These are phyloP conservation scores for Mycena indigotica DNA, from an alignment of 768 basidiomycete species.

Conservation along the genomic window DNA sequence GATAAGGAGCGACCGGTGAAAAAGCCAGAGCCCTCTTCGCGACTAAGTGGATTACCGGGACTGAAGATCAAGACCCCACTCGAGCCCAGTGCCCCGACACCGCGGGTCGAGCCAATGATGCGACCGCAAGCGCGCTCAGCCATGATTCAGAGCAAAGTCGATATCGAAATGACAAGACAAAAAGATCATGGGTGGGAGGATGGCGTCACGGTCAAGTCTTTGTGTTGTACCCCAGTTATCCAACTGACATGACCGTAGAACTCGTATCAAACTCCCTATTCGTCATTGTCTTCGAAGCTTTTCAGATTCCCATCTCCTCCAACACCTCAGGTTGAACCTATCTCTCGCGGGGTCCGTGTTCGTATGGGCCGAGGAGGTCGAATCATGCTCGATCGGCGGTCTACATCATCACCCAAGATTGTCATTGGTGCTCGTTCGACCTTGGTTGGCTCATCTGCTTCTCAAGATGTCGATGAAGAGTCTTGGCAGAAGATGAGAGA, in stretches of 20 bases:
- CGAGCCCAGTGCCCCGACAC: constrained; percentile 32
- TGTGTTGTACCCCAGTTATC: not conserved
- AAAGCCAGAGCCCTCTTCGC: constrained; percentile 52
- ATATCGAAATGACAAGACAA: constrained; percentile 59
- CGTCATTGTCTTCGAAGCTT: constrained; percentile 62
- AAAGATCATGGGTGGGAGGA: constrained; percentile 93
- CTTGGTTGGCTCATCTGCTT: constrained; percentile 12
- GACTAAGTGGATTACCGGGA: constrained; percentile 51
- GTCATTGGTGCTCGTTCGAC: constrained; percentile 21
- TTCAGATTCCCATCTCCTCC: constrained; percentile 62
- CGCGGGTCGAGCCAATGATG: constrained; percentile 54
- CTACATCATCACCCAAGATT: constrained; percentile 30
- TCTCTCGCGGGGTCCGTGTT: constrained; percentile 61
- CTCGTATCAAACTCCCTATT: constrained; percentile 67
- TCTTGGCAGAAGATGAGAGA: constrained; percentile 49
- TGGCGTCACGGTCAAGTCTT: constrained; percentile 68
- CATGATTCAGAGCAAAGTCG: constrained; percentile 65
- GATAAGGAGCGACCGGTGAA: constrained; percentile 38
- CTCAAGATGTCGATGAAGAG: constrained; percentile 36
- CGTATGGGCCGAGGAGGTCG: constrained; percentile 86
- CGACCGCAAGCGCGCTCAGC: constrained; percentile 69
- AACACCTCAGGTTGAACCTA: constrained; percentile 27
- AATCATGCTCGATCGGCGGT: constrained; percentile 74
- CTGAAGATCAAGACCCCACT: constrained; percentile 58
- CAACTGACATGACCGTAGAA: constrained; percentile 43